Evolutionary conservation across 1,139 yeast genomes (phyloP), one percentile per base, ranked within the genome.

Genomic region (Blastobotrys indianensis): DNA sequence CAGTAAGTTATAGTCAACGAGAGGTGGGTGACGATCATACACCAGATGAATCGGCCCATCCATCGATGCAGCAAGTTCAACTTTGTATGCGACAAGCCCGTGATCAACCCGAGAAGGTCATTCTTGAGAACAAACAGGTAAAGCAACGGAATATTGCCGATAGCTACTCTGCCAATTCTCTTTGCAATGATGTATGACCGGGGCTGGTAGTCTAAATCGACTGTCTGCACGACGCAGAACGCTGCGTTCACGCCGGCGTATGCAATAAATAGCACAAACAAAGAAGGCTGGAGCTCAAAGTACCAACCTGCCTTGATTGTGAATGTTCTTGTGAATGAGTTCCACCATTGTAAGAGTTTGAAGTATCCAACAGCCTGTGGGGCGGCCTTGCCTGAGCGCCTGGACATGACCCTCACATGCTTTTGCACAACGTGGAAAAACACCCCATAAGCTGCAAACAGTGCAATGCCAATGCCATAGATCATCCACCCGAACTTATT

Each of bases 81-180:
- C 42, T 72, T 62, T 47, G 74, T 77, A 45, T 64, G 70, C 15
- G 72, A 64, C 34, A 75, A 61, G 0, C 79, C 79, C 1, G 75
- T 61, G 3, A 73, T 45, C 1, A 70, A 59, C 2, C 73, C 62
- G 1, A 75, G 50, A 11, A 72, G 51, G 51, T 74, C 76, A 50
- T 72, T 68, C 50, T 73, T 74, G 20, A 67, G 60, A 2, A 71
- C 62, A 44, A 68, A 56, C 7, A 73, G 46, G 45, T 70, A 63
- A 29, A 74, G 53, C 4, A 68, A 53, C 0, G 77, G 76, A 25
- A 74, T 52, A 48, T 70, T 70, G 0, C 74, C 75, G n/a, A 69
- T 55, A 0, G 73, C 72, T 6, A 75, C 58, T 48, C 68, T 64
- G 41, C 74, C 74, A 4, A 74, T 48, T 51, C 79, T 57, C 54